Evolutionary conservation across 2,329 filamentous ascomycete species (phyloP).

Genomic region (Esteya vermicola): DNA sequence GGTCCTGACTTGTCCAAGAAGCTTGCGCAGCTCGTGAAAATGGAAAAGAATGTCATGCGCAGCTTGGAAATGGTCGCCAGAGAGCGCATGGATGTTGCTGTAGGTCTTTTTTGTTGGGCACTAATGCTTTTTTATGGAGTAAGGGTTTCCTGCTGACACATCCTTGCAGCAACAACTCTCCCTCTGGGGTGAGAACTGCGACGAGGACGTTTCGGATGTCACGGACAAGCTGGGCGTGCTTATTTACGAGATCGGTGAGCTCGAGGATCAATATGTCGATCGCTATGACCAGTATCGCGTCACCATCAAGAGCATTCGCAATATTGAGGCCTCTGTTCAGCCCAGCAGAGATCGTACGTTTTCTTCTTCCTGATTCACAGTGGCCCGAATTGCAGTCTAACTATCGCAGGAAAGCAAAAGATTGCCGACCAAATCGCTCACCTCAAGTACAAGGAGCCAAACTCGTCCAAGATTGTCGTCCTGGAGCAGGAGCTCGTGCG

Average conservation of each 20-base stretch:
- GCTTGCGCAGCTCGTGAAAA: conserved; percentile 94
- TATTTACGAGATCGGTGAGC: conserved; percentile 95
- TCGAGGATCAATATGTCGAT: conserved; percentile 96
- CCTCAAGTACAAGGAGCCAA: conserved; percentile 98
- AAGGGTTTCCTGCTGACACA: neutral
- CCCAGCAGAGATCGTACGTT: conserved; percentile 85
- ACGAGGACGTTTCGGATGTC: conserved; percentile 96
- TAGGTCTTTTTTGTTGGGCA: conserved; percentile 38
- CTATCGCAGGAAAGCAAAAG: conserved; percentile 74
- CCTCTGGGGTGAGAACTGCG: conserved; percentile 87
- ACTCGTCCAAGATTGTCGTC: conserved; percentile 93
- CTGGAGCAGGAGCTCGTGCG: conserved; percentile 95
- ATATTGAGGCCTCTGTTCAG: conserved; percentile 97
- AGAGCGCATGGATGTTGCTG: conserved; percentile 96
- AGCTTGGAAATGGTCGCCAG: conserved; percentile 89
- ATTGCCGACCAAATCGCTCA: conserved; percentile 98
- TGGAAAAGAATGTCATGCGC: conserved; percentile 99
- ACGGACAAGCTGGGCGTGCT: conserved; percentile 97
- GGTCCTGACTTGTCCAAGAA: conserved; percentile 89
- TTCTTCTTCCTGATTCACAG: no score
- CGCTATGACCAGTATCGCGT: conserved; percentile 98
- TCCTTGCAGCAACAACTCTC: conserved; percentile 80
- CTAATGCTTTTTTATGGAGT: neutral
- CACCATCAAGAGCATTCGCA: conserved; percentile 98
- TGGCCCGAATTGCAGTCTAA: conserved; percentile 7